Evolutionary conservation across 1,139 yeast genomes (phyloP), one percentile per base, ranked within the genome.

Genomic region (Meyerozyma athensensis): DNA sequence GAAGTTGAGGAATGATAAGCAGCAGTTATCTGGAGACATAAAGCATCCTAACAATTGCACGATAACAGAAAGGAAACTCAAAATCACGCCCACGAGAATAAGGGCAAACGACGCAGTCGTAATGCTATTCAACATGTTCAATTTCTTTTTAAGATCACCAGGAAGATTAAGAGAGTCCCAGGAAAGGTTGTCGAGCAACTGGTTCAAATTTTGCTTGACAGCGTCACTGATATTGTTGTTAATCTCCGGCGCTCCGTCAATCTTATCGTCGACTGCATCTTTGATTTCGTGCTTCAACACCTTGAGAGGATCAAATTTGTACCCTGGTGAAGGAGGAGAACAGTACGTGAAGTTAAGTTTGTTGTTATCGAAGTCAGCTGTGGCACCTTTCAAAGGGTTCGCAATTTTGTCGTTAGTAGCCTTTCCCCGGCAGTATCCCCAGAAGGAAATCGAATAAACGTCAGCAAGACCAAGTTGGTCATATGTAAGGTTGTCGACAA

Each of bases 401-500:
- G 40, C 19, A 16, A 36, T n/a, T 42, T 37, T 18, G 12, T 36
- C 32, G n/a, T 46, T 46, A 16, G 49, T 44, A 20, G 51, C 47
- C 3, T 44, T 40, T 18, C 90, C 92, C 48, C 72, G 65, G 58
- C 95, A 85, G 61, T 81, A 84, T 22, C 89, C 90, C 79, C 89
- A 83, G 54, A 73, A 68, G 34, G 87, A 79, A 30, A 82, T 63
- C 12, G 80, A 69, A 54, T 82, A 83, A 19, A 78, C 75, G 36
- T 77, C 78, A 5, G 84, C 64, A 22, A 83, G 59, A 1, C 86
- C 86, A 33, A 77, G 52, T 30, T 56, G 59, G 5, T 49, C 39
- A 21, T 48, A 47, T 22, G 39, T 40, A n/a, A 10, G 14, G 28
- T 24, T 24, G 14, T 42, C 43, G 7, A 12, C 9, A 28, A 13